Conservation (phyloP, 768 basidiomycete species). For the Suillus clintonianus region DNA sequence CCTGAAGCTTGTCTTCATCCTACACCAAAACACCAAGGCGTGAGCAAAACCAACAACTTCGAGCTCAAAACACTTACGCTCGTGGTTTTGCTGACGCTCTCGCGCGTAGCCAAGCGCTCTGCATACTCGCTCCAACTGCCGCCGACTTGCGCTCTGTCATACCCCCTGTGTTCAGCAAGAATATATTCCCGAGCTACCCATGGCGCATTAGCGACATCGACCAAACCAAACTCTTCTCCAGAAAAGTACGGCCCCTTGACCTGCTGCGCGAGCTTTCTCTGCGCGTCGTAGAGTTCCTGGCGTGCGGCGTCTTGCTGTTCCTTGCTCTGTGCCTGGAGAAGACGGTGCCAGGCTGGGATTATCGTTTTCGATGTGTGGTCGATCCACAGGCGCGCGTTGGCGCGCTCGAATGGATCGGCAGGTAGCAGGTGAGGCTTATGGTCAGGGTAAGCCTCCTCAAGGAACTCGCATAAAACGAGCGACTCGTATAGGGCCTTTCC, state of each 20-base stretch:
- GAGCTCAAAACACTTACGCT: conserved; percentile 31
- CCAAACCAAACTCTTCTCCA: conserved; percentile 53
- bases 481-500: conserved; percentile 64
- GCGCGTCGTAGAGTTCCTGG: conserved; percentile 38
- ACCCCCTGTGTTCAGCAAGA: conserved; percentile 50
- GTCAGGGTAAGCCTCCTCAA: conserved; percentile 56
- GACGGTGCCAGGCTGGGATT: conserved; percentile 53
- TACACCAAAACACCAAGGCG: conserved; percentile 7
- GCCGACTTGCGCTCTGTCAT: conserved; percentile 43
- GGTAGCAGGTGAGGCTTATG: conserved; percentile 52
- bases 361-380: conserved; percentile 56
- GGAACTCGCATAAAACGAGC: conserved; percentile 62
- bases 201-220: conserved; percentile 57
- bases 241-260: conserved; percentile 56
- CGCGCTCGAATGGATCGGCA: conserved; percentile 50
- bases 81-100: conserved; percentile 48
- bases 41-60: neutral
- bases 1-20: conserved; percentile 45
- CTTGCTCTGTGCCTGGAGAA: conserved; percentile 40
- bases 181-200: conserved; percentile 55
- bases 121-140: conserved; percentile 48
- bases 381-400: conserved; percentile 55
- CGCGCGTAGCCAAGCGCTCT: conserved; percentile 40
- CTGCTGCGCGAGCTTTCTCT: conserved; percentile 37
- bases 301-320: conserved; percentile 38